These are phyloP conservation scores for Phaeosphaeria sp. DNA, from an alignment of 2,329 filamentous ascomycete genomes.

Conservation along the genomic window DNA sequence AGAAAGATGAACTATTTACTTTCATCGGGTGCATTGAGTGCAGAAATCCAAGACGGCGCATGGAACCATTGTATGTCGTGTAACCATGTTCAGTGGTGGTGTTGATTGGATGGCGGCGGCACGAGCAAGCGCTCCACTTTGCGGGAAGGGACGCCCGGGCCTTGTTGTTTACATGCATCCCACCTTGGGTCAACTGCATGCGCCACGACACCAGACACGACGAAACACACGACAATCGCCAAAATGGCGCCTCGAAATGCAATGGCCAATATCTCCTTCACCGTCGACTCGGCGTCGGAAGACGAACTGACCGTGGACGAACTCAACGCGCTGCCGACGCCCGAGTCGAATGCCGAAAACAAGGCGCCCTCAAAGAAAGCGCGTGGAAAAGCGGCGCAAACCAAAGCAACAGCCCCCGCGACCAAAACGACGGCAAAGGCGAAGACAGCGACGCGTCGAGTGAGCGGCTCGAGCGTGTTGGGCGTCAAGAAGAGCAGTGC, in stretches of 20 bases:
- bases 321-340: constrained; percentile 45
- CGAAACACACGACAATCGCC: neutral
- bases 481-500: constrained; percentile 48
- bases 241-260: constrained; percentile 45
- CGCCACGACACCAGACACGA: neutral
- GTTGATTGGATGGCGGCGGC: neutral
- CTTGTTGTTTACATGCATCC: constrained; percentile 16
- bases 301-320: constrained; percentile 49
- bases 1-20: too few species aligned
- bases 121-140: neutral
- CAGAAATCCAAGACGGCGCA: too few species aligned
- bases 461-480: constrained; percentile 41
- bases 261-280: constrained; percentile 45
- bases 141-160: constrained; percentile 4
- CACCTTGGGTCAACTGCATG: constrained; percentile 4
- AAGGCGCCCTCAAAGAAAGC: constrained; percentile 43
- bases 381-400: constrained; percentile 40
- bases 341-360: constrained; percentile 52
- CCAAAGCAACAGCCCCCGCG: constrained; percentile 27
- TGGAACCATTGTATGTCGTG: too few species aligned
- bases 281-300: constrained; percentile 50
- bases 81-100: too few species aligned
- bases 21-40: too few species aligned
- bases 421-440: constrained; percentile 44
- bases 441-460: constrained; percentile 46